Conservation (phyloP, 139 green algal species). For the Chlamydomonas sp. region DNA sequence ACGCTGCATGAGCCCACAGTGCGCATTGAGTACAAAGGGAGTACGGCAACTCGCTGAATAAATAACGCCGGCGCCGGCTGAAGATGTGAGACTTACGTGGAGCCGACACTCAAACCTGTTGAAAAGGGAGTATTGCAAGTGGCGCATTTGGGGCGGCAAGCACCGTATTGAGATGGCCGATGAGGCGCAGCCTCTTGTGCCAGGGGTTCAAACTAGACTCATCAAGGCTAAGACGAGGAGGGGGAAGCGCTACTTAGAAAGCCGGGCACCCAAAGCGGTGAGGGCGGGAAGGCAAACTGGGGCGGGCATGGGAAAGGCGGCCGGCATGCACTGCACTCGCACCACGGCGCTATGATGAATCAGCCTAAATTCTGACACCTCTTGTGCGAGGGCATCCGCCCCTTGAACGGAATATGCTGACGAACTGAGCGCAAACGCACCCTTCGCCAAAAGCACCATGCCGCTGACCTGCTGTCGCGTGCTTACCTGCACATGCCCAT, state of each 20-base stretch:
- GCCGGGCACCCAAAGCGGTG: conserved; percentile 82
- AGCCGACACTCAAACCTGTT: no score
- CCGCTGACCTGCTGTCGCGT: no score
- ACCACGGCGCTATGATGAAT: conserved; percentile 7
- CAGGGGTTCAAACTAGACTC: conserved; percentile 52
- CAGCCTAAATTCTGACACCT: conserved; percentile 48
- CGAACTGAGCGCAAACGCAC: conserved; percentile 21
- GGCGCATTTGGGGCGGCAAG: no score
- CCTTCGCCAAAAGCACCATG: no score
- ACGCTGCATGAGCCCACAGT: no score
- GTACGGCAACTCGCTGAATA: no score
- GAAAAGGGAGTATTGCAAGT: no score
- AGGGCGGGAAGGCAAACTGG: background rate
- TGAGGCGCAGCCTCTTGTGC: conserved; percentile 14
- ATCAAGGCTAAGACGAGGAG: conserved; percentile 78
- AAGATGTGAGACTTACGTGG: no score
- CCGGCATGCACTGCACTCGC: background rate
- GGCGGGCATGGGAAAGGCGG: background rate
- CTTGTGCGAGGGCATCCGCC: conserved; percentile 34
- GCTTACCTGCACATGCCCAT: no score
- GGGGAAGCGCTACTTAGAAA: conserved; percentile 74
- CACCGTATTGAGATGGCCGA: conserved; percentile 5
- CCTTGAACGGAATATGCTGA: conserved; percentile 30
- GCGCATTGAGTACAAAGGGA: no score
- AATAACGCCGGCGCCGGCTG: background rate